phyloP scores from a whole-genome alignment of 345 rosid species.

The Euphorbia pulcherrima region DNA sequence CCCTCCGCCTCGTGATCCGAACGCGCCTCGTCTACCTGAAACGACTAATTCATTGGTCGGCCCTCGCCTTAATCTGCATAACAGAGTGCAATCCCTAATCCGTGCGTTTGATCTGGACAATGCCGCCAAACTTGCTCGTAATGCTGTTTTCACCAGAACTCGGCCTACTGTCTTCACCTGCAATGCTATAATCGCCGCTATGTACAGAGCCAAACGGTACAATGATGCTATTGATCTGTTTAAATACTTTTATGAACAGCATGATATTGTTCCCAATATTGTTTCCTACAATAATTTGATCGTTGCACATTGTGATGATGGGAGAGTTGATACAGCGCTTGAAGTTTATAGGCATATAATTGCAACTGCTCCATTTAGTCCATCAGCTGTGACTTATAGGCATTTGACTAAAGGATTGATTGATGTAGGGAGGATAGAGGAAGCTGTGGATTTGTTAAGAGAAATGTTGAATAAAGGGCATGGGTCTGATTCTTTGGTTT shows the following conservation, averaged over 20 bases:
- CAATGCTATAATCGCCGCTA: slow-evolving; percentile 90
- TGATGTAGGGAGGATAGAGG: slow-evolving; percentile 64
- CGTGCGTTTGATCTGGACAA: slow-evolving; percentile 92
- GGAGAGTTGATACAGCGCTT: slow-evolving; percentile 67
- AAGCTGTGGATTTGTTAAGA: slow-evolving; percentile 74
- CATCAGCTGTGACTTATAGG: slow-evolving; percentile 77
- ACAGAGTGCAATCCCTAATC: slow-evolving; percentile 88
- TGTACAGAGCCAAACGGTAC: slow-evolving; percentile 81
- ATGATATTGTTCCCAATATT: slow-evolving; percentile 76
- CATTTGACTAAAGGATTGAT: slow-evolving; percentile 91
- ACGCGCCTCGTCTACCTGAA: slow-evolving; percentile 90
- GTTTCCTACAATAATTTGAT: slow-evolving; percentile 92
- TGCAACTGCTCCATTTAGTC: slow-evolving; percentile 73
- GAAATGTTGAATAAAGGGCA: slow-evolving; percentile 88
- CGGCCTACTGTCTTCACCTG: slow-evolving; percentile 98
- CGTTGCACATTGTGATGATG: slow-evolving; percentile 78
- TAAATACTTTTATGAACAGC: slow-evolving; percentile 70
- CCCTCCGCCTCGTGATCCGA: slow-evolving; percentile 75
- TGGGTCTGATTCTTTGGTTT: slow-evolving; percentile 91
- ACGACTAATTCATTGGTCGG: slow-evolving; percentile 82
- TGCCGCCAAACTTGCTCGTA: slow-evolving; percentile 77
- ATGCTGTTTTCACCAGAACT: slow-evolving; percentile 56
- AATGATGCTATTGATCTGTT: slow-evolving; percentile 75
- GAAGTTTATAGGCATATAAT: slow-evolving; percentile 61
- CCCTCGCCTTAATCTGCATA: slow-evolving; percentile 80